A percentile compares a stretch with the other conserved stretches of the same genome.
Evolutionary conservation across 768 basidiomycete species (phyloP).

Genomic region (Lanmaoa pseudosensibilis): DNA sequence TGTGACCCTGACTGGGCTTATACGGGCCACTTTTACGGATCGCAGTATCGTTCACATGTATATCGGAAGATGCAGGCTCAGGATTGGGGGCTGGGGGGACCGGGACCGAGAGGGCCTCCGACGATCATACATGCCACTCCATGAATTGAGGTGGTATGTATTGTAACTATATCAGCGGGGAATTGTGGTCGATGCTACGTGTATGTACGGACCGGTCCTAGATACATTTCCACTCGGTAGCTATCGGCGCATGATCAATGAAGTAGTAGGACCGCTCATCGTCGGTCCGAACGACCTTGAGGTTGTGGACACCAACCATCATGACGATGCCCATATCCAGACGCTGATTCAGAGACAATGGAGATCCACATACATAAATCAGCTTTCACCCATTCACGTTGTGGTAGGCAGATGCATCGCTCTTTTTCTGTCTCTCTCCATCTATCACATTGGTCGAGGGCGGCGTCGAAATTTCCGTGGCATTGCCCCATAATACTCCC

Average conservation of each 20-base stretch:
- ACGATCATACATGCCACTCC: slow-evolving; percentile 28
- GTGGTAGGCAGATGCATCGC: not conserved
- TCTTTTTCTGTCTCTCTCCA: not conserved
- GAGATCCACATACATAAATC: slow-evolving; percentile 10
- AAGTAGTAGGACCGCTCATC: too few relatives aligned
- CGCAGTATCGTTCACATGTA: slow-evolving; percentile 31
- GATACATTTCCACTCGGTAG: slow-evolving; percentile 3
- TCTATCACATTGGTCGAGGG: slow-evolving; percentile 7
- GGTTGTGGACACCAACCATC: not conserved
- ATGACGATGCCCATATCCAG: not conserved
- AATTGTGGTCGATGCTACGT: slow-evolving; percentile 3
- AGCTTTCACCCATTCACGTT: slow-evolving; percentile 9
- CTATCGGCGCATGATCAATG: not conserved
- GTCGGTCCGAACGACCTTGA: not conserved
- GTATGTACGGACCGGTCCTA: slow-evolving; percentile 6
- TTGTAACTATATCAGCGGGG: slow-evolving; percentile 6
- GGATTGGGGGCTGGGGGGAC: slow-evolving; percentile 24
- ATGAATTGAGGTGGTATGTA: slow-evolving; percentile 7
- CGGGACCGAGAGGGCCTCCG: slow-evolving; percentile 27
- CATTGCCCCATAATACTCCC: slow-evolving; percentile 9
- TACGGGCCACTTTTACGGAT: slow-evolving; percentile 30
- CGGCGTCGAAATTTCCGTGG: slow-evolving; percentile 23
- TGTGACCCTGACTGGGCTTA: slow-evolving; percentile 31
- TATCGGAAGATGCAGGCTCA: slow-evolving; percentile 32
- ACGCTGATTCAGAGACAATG: not conserved